phyloP scores from a whole-genome alignment of 1,284 basidiomycete genomes.

The Ceratorhiza oryzae-sativae region DNA sequence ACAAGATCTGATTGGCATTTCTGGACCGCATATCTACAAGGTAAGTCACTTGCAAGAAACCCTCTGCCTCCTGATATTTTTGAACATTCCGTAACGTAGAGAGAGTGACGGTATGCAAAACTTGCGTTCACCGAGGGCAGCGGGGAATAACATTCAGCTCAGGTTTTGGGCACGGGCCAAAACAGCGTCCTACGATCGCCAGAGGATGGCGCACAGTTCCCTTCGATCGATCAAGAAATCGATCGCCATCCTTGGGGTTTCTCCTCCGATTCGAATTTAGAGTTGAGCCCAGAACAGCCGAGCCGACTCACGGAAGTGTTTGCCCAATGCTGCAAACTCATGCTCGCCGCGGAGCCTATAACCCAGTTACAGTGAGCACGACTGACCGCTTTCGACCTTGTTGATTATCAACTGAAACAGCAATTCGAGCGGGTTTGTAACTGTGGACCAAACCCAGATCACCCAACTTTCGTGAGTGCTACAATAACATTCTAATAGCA shows the following conservation, averaged over 20 bases:
- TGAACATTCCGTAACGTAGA: not conserved
- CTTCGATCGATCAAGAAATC: not conserved
- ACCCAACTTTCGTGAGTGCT: too few relatives aligned
- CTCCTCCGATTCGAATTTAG: not conserved
- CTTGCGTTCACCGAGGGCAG: not conserved
- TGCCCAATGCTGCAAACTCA: not conserved
- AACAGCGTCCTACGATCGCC: not conserved
- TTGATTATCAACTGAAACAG: not conserved
- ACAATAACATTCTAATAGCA: not conserved
- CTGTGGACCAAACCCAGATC: not conserved
- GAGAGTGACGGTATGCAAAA: not conserved
- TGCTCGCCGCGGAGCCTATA: not conserved
- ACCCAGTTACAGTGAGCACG: not conserved
- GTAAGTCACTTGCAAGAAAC: not conserved
- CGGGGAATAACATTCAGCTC: not conserved
- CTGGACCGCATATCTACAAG: not conserved
- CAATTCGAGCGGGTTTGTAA: not conserved
- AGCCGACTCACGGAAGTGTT: not conserved
- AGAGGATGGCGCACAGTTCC: not conserved
- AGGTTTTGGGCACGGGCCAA: not conserved
- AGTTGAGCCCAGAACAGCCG: not conserved
- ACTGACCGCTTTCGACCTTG: too few relatives aligned
- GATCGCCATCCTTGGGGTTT: not conserved
- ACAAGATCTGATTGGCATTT: not conserved
- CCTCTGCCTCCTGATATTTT: too few relatives aligned